phyloP scores from a whole-genome alignment of 208 protist genomes.

The Crithidia sp. region DNA sequence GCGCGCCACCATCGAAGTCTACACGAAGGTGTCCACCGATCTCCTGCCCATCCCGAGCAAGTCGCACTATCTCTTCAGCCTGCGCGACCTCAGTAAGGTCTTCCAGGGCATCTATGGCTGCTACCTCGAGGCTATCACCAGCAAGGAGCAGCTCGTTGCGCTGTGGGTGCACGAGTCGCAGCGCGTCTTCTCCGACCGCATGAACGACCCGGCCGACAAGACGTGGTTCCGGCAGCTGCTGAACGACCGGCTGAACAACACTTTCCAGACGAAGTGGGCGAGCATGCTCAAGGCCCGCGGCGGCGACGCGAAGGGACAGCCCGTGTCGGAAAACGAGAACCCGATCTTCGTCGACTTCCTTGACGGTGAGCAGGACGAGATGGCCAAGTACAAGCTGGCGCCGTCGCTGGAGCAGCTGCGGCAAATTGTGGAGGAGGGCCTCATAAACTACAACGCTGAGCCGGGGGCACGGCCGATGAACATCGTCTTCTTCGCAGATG shows the following conservation, averaged over 20 bases:
- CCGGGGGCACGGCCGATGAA: constrained; percentile 93
- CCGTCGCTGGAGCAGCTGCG: constrained; percentile 89
- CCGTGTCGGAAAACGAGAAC: constrained; percentile 73
- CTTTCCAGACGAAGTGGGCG: constrained; percentile 94
- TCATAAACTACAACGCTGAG: constrained; percentile 95
- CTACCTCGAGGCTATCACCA: constrained; percentile 89
- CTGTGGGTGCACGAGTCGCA: constrained; percentile 98
- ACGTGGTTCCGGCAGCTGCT: constrained; percentile 93
- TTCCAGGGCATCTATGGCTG: constrained; percentile 97
- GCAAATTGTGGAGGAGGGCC: constrained; percentile 92
- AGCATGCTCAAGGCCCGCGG: constrained; percentile 88
- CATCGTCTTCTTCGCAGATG: constrained; percentile 98
- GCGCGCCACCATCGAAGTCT: constrained; percentile 95
- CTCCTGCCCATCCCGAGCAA: constrained; percentile 98
- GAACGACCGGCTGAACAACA: constrained; percentile 90
- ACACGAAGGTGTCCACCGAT: constrained; percentile 88
- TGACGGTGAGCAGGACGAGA: constrained; percentile 92
- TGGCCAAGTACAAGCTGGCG: constrained; percentile 95
- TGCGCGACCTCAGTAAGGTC: constrained; percentile 98
- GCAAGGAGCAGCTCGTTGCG: constrained; percentile 94
- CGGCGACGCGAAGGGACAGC: constrained; percentile 45
- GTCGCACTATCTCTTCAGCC: constrained; percentile 98
- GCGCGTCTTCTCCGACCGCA: constrained; percentile 97
- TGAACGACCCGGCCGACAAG: constrained; percentile 94
- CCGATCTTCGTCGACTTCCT: constrained; percentile 96